phyloP scores from a whole-genome alignment of 768 basidiomycete genomes.

The Rubroboletus satanas region DNA sequence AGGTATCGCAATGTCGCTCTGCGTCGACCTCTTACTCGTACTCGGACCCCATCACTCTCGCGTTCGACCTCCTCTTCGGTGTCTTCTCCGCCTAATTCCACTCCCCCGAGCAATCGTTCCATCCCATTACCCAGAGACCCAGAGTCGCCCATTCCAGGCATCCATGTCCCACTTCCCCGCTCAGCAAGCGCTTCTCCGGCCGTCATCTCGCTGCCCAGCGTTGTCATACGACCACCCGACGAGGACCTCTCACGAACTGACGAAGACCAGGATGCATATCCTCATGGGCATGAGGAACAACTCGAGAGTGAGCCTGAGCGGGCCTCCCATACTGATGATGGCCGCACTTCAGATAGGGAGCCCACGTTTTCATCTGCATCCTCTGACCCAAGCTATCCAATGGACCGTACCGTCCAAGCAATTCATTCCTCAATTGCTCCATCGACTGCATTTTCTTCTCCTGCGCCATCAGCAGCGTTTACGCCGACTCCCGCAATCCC shows the following conservation, averaged over 20 bases:
- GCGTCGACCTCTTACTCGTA: conserved; percentile 47
- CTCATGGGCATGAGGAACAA: conserved; percentile 2
- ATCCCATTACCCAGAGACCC: conserved; percentile 35
- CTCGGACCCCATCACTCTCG: conserved; percentile 65
- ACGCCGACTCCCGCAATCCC: conserved; percentile 71
- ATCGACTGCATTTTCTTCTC: conserved; percentile 50
- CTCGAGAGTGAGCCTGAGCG: conserved; percentile 23
- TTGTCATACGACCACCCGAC: conserved; percentile 20
- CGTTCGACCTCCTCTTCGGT: conserved; percentile 49
- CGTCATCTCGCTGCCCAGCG: conserved; percentile 27
- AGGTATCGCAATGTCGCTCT: conserved; percentile 62
- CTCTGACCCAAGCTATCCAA: conserved; percentile 33
- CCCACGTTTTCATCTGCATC: conserved; percentile 75
- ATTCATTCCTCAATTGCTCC: conserved; percentile 35
- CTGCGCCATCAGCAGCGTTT: conserved; percentile 51
- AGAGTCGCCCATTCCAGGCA: conserved; percentile 47
- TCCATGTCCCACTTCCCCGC: conserved; percentile 49
- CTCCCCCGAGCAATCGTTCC: conserved; percentile 56
- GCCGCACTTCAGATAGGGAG: conserved; percentile 36
- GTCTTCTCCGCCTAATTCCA: conserved; percentile 61
- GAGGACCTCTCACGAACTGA: conserved; percentile 13
- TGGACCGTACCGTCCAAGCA: conserved; percentile 25
- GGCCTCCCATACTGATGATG: conserved; percentile 22
- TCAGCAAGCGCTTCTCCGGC: conserved; percentile 50
- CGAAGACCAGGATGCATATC: conserved; percentile 10